phyloP scores from a whole-genome alignment of 2,329 filamentous ascomycete genomes.

The Venturia effusa region DNA sequence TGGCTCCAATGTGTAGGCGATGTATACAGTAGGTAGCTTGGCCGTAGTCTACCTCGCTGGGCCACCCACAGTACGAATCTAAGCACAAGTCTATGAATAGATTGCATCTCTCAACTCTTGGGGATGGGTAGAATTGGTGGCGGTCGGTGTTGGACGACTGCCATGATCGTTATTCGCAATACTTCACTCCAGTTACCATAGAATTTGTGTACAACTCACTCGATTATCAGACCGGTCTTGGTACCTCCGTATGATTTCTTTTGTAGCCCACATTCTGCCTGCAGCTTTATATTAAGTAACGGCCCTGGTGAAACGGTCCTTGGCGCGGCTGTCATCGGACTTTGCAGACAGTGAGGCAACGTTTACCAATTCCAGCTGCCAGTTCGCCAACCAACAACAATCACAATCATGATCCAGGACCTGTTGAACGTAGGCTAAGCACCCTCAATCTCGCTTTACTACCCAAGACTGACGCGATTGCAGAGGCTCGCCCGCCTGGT shows the following conservation, averaged over 20 bases:
- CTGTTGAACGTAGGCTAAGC: slow-evolving; percentile 2
- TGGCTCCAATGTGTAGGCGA: no score
- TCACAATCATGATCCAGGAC: slow-evolving; percentile 12
- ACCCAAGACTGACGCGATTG: neutral
- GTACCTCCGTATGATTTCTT: no score
- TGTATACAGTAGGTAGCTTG: no score
- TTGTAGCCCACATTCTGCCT: neutral
- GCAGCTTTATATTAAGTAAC: neutral
- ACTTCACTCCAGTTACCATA: neutral
- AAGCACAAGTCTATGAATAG: no score
- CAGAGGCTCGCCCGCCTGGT: slow-evolving; percentile 70
- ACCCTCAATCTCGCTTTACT: neutral
- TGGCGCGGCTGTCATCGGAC: slow-evolving; percentile 3
- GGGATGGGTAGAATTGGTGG: no score
- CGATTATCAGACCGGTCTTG: neutral
- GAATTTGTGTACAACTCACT: neutral
- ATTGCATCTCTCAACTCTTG: neutral
- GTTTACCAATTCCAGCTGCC: neutral
- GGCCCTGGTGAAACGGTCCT: neutral
- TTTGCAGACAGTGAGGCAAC: neutral
- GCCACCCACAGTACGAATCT: no score
- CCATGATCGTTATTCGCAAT: neutral
- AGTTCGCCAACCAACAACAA: neutral
- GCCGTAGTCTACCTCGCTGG: no score
- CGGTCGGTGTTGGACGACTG: neutral